Percentiles rank a stretch among this genome's conserved stretches.
These are phyloP conservation scores for Ceratocystis destructans DNA, from an alignment of 2,329 filamentous ascomycete genomes.

Conservation along the genomic window DNA sequence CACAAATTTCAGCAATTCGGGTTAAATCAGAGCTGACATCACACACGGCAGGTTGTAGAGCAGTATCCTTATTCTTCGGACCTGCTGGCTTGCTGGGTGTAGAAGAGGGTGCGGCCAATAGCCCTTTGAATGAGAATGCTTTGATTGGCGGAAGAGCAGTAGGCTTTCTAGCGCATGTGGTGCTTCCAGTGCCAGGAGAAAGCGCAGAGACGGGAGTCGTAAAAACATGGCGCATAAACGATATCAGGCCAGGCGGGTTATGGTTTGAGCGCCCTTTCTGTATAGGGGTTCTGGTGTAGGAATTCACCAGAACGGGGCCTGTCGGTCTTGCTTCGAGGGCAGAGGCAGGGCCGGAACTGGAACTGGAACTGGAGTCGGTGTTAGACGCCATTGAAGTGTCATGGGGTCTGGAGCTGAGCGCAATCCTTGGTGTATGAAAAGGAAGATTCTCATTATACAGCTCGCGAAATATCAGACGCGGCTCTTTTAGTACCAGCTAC, in stretches of 20 bases:
- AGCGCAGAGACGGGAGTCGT: background rate
- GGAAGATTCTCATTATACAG: background rate
- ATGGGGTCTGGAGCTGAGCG: background rate
- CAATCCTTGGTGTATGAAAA: background rate
- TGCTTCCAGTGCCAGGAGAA: background rate
- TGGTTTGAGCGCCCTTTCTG: background rate
- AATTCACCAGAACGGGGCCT: constrained; percentile 2
- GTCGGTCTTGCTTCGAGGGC: background rate
- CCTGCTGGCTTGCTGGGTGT: background rate
- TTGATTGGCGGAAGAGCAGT: constrained; percentile 42
- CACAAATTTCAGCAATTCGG: constrained; percentile 50
- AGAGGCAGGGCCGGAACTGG: background rate
- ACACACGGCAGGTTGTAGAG: constrained; percentile 29
- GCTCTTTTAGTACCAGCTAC: background rate
- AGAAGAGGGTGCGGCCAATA: constrained; percentile 32
- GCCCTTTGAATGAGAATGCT: constrained; percentile 51
- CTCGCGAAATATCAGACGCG: background rate
- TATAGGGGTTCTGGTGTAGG: constrained; percentile 21
- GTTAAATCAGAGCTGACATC: background rate
- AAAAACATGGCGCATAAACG: background rate
- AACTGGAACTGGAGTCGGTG: background rate
- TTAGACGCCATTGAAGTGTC: background rate
- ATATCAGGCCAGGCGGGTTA: background rate
- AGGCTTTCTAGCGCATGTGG: background rate
- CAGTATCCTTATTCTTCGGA: background rate